Evolutionary conservation across 805 yeast species (phyloP), one percentile per base, ranked within the genome.

Genomic region (Yarrowia sp.): DNA sequence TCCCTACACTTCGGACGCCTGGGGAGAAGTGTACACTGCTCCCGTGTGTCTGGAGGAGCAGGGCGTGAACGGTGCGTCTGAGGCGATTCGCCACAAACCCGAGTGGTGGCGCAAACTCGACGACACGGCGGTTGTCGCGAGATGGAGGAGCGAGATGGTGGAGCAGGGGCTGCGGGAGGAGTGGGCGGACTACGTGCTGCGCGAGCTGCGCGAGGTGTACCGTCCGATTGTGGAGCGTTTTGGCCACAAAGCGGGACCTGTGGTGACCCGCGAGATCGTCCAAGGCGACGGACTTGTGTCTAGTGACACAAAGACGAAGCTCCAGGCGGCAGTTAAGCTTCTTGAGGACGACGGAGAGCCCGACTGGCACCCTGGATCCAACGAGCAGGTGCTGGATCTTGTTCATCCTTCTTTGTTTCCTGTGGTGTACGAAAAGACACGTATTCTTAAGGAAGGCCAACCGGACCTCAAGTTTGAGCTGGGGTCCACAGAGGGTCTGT

Each of bases 391-490:
- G 2, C 64, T 75, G 19, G 77, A 76, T 63, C 68, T 77, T 21
- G 78, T 74, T 12, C 80, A 78, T 61, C 80, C 80, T 22, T 76
- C 79, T 16, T 68, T 78, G 41, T 77, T 68, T 46, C 76, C 78
- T 7, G 65, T 72, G 27, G 72, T 66, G 39, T 76, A 75, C 59
- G 76, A 71, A 0, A 27, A 39, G n/a, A 55, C 61, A 0, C 33
- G 46, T 3, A 21, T 55, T 36, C 36, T 55, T 13, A 19, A 55
- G 31, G 6, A 24, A 2, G 47, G 14, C 10, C 19, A 46, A 27
- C 36, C 62, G 9, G 55, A 63, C 12, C 19, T 49, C 10, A 22
- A 21, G 21, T 47, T 47, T 32, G 31, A 47, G n/a, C 6, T 47
- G 5, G 56, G 56, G 6, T 22, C 60, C 6, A 56, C 62, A 0